A percentile compares a stretch with the other conserved stretches of the same genome.
Evolutionary conservation across 495 filamentous ascomycete genomes (phyloP).

Genomic region (Penicillium coffeae): DNA sequence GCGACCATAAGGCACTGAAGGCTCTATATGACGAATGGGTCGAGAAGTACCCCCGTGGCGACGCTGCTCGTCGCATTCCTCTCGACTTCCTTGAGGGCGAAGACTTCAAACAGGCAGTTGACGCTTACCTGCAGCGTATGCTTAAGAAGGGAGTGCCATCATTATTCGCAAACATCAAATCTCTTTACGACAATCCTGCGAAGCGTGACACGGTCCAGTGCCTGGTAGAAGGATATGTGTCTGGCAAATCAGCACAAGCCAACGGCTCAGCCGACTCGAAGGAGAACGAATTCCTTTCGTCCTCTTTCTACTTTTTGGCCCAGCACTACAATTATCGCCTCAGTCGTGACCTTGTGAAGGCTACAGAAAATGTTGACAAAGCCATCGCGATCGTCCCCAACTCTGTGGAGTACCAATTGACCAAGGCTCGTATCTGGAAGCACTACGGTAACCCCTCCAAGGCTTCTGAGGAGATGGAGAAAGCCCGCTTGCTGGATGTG

Average conservation of each 20-base stretch:
- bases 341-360: slow-evolving; percentile 78
- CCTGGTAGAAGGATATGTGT: slow-evolving; percentile 74
- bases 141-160: slow-evolving; percentile 95
- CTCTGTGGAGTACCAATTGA: slow-evolving; percentile 91
- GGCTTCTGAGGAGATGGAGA: slow-evolving; percentile 84
- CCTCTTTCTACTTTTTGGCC: slow-evolving; percentile 85
- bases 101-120: slow-evolving; percentile 73
- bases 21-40: slow-evolving; percentile 79
- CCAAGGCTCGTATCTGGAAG: slow-evolving; percentile 91
- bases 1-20: slow-evolving; percentile 60
- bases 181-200: slow-evolving; percentile 69
- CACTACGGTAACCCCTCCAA: slow-evolving; percentile 76
- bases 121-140: slow-evolving; percentile 79
- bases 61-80: slow-evolving; percentile 82
- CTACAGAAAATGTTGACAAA: slow-evolving; percentile 77
- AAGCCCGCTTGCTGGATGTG: slow-evolving; percentile 76
- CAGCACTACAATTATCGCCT: slow-evolving; percentile 95
- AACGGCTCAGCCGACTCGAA: slow-evolving; percentile 49
- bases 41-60: slow-evolving; percentile 72
- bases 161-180: slow-evolving; percentile 92
- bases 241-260: slow-evolving; percentile 40
- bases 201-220: slow-evolving; percentile 74
- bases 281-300: slow-evolving; percentile 60
- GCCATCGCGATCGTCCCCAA: slow-evolving; percentile 70
- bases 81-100: slow-evolving; percentile 86